Conservation (phyloP, 345 rosid genomes). For the Pelargonium nanum region DNA sequence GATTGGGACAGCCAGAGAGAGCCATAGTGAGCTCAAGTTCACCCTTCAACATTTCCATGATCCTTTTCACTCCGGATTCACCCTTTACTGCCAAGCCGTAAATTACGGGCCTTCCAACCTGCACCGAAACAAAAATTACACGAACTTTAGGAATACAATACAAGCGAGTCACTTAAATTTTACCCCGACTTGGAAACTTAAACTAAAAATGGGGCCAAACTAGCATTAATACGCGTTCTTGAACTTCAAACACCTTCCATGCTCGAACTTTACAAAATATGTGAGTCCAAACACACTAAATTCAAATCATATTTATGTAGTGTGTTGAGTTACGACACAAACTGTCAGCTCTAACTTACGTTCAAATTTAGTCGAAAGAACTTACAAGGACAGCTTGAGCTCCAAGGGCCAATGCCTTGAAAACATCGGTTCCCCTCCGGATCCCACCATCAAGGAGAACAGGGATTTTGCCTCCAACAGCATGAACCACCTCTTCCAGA, state of each 20-base stretch:
- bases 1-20: conserved; percentile 56
- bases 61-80: conserved; percentile 48
- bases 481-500: conserved; percentile 72
- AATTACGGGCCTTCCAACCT: conserved; percentile 80
- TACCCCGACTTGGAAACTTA: too few species aligned
- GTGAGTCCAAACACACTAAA: background rate
- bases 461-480: conserved; percentile 60
- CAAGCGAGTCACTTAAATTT: background rate
- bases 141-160: background rate
- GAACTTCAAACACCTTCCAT: too few species aligned
- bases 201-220: too few species aligned
- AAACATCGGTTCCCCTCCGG: conserved; percentile 72
- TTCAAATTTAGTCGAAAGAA: conserved; percentile 2
- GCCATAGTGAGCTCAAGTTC: conserved; percentile 82
- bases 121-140: conserved; percentile 11
- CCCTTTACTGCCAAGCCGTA: conserved; percentile 77
- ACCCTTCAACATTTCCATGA: conserved; percentile 59
- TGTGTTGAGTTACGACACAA: background rate
- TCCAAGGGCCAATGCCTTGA: conserved; percentile 88
- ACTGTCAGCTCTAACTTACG: background rate
- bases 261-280: too few species aligned
- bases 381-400: conserved; percentile 84
- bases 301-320: too few species aligned
- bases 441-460: conserved; percentile 83
- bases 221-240: too few species aligned